These are phyloP conservation scores for Lipomyces chichibuensis DNA, from an alignment of 805 yeast genomes.

Conservation along the genomic window DNA sequence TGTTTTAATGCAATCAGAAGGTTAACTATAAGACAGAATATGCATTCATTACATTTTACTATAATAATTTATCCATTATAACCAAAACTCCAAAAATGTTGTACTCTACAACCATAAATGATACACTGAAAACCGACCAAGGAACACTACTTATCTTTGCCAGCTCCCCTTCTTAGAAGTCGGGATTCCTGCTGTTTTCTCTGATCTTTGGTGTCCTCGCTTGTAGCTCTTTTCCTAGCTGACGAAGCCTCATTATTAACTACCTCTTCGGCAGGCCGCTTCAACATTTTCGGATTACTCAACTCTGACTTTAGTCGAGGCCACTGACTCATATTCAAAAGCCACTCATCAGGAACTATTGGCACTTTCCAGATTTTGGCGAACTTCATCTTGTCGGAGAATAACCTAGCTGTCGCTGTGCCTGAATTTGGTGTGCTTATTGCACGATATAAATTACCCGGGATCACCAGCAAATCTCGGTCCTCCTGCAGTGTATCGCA, in stretches of 20 bases:
- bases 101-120: neutral
- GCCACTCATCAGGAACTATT: constrained; percentile 45
- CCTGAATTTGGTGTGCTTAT: constrained; percentile 5
- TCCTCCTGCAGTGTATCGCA: constrained; percentile 53
- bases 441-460: constrained; percentile 18
- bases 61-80: neutral
- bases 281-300: neutral
- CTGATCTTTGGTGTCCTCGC: neutral
- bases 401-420: constrained; percentile 6
- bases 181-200: neutral
- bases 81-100: neutral
- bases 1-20: neutral
- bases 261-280: neutral
- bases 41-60: neutral
- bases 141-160: neutral
- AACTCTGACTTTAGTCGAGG: neutral
- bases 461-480: constrained; percentile 58
- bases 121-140: neutral
- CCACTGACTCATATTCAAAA: constrained; percentile 33
- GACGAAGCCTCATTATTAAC: neutral
- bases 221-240: neutral
- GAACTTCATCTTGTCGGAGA: constrained; percentile 40
- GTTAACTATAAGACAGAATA: neutral
- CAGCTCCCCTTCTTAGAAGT: neutral
- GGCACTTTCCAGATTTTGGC: constrained; percentile 48